Percentiles rank a stretch among this genome's conserved stretches.
phyloP scores from a whole-genome alignment of 305 asterid genomes.

The Nicotiana rustica region DNA sequence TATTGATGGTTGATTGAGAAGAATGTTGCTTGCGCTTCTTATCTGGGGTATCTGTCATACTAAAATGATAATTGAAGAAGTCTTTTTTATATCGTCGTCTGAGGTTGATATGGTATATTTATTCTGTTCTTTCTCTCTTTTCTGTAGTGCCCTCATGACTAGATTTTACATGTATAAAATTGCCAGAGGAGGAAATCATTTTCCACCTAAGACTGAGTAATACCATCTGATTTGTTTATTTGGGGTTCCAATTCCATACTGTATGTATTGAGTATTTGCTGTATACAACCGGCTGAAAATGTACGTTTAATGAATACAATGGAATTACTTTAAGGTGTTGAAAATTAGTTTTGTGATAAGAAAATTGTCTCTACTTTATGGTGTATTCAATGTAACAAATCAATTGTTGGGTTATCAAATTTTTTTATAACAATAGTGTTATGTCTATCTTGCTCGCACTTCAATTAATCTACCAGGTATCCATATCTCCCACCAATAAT shows the following conservation, averaged over 20 bases:
- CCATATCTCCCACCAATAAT: background rate
- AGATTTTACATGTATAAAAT: constrained; percentile 53
- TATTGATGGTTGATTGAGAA: background rate
- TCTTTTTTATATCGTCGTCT: background rate
- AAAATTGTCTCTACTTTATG: background rate
- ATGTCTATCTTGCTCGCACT: background rate
- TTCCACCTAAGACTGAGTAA: constrained; percentile 48
- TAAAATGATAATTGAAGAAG: background rate
- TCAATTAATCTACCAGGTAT: background rate
- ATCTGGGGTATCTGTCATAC: background rate
- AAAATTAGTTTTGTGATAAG: background rate
- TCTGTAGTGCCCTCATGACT: constrained; percentile 56
- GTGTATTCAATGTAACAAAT: background rate
- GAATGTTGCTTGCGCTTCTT: background rate
- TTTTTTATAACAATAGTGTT: background rate
- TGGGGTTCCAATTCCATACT: constrained; percentile 24
- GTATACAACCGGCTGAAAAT: background rate
- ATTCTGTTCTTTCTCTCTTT: constrained; percentile 30
- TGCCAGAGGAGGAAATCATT: constrained; percentile 55
- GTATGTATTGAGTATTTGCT: background rate
- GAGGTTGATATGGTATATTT: background rate
- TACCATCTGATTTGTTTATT: background rate
- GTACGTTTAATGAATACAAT: background rate
- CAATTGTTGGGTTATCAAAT: background rate
- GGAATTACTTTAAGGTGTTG: background rate